Percentiles rank a stretch among this genome's conserved stretches.
These are phyloP conservation scores for Solanum aculeatissimum DNA, from an alignment of 305 asterid genomes.

Conservation along the genomic window DNA sequence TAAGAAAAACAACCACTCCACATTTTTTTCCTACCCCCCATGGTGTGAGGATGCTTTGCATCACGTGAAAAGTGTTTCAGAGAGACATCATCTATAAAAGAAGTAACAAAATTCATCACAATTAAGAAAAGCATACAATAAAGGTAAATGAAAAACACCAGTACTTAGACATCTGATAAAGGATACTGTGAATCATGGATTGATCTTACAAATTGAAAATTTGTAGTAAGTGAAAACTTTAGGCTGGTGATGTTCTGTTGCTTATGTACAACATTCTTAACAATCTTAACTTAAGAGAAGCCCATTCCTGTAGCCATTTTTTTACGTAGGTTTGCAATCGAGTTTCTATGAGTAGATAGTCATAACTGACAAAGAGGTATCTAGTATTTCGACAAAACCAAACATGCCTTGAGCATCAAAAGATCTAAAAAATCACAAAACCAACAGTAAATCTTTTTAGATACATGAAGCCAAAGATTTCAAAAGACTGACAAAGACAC, in stretches of 20 bases:
- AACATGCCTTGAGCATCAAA: background rate
- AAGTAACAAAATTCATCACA: background rate
- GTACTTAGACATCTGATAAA: background rate
- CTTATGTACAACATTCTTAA: background rate
- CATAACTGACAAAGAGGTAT: background rate
- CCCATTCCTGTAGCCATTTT: background rate
- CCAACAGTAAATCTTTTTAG: background rate
- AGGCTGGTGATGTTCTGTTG: background rate
- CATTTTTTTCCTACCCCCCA: background rate
- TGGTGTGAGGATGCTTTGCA: background rate
- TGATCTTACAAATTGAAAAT: background rate
- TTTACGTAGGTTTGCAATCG: background rate
- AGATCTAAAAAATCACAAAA: background rate
- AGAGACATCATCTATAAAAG: background rate
- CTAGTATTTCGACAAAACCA: background rate
- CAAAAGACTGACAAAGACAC: background rate
- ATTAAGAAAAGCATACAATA: background rate
- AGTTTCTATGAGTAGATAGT: background rate
- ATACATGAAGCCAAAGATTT: background rate
- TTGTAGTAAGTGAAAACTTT: background rate
- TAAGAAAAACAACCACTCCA: conserved; percentile 17
- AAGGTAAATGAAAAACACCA: background rate
- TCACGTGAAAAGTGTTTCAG: background rate
- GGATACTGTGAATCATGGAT: background rate
- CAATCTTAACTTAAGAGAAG: background rate